phyloP scores from a whole-genome alignment of 2,329 filamentous ascomycete species.

The Talaromyces verruculosus region DNA sequence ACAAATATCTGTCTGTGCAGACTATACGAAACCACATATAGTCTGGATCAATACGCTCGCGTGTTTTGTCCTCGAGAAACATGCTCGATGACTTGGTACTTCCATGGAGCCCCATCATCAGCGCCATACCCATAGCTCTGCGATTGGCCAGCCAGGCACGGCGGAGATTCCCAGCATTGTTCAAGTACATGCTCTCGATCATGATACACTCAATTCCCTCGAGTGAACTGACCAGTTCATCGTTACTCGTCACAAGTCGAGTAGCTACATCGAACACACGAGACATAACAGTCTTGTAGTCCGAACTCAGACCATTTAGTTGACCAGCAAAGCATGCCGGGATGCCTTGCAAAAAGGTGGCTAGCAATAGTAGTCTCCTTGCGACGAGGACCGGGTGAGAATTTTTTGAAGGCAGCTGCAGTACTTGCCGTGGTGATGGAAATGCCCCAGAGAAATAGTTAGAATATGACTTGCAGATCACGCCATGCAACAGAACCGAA shows the following conservation, averaged over 20 bases:
- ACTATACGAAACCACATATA: constrained; percentile 44
- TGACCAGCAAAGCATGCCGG: background rate
- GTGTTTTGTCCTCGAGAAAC: constrained; percentile 28
- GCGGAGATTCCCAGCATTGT: constrained; percentile 43
- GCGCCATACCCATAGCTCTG: constrained; percentile 43
- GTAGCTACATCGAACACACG: constrained; percentile 33
- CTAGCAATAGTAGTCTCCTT: constrained; percentile 50
- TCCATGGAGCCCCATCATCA: constrained; percentile 41
- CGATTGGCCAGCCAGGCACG: constrained; percentile 42
- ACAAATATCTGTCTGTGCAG: constrained; percentile 41
- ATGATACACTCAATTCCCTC: constrained; percentile 48
- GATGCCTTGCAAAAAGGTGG: constrained; percentile 45
- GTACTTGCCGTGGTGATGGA: background rate
- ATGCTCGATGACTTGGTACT: background rate
- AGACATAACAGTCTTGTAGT: constrained; percentile 29
- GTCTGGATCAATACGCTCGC: background rate
- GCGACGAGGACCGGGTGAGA: constrained; percentile 53
- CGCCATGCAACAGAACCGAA: constrained; percentile 2
- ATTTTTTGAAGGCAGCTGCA: background rate
- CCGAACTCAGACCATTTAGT: background rate
- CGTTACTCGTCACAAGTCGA: constrained; percentile 39
- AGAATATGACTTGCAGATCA: constrained; percentile 11
- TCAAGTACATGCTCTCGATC: constrained; percentile 43
- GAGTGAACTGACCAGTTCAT: constrained; percentile 39
- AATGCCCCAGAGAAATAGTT: background rate